Base-by-base conservation (phyloP, 148 eudicot species). In the Vaccinium myrtillus region DNA sequence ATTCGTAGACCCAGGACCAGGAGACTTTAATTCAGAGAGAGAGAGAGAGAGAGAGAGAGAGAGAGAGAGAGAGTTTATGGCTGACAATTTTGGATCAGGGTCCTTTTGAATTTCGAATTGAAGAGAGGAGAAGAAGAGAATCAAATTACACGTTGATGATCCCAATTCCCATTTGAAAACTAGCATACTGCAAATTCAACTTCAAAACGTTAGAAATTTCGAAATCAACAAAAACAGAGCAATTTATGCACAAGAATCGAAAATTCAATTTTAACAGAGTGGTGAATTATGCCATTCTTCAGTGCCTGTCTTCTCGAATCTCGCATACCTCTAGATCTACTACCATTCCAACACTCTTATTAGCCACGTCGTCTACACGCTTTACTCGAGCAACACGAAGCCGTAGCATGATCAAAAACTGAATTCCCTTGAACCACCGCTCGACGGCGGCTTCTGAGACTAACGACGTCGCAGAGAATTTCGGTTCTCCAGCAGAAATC, bases 311-410 rank as follows among this genome's bases (percentile, higher is more conserved):
- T 43, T 43, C 46, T 19, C 51, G 27, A 77, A 53, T 50, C 49
- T 19, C 51, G 27, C 80, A 59, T 83, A 93, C 98, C 93, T 90
- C 89, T 77, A 87, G 91, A 92, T 90, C 92, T 86, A 79, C 78
- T 21, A 79, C 67, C 50, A 36, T 80, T 84, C 50, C 39, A 36
- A 77, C 70, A 16, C 67, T 76, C 61, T 86, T 80, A 48, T 83
- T 79, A 1, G 53, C 81, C 19, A 83, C 8, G 67, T 85, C 87
- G 76, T 36, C 65, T 76, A 27, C 78, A 86, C 55, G 82, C 85
- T 8, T 59, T 84, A 59, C 87, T 90, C 27, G 88, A 88, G 77
- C 89, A 86, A 83, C 87, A 86, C 13, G 86, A 87, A 50, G 83
- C 67, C 19, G 65, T 51, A 56, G 49, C 14, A 53, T 25, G 8